phyloP scores from a whole-genome alignment of 2,329 filamentous ascomycete species.

The Pseudodiploospora longispora region DNA sequence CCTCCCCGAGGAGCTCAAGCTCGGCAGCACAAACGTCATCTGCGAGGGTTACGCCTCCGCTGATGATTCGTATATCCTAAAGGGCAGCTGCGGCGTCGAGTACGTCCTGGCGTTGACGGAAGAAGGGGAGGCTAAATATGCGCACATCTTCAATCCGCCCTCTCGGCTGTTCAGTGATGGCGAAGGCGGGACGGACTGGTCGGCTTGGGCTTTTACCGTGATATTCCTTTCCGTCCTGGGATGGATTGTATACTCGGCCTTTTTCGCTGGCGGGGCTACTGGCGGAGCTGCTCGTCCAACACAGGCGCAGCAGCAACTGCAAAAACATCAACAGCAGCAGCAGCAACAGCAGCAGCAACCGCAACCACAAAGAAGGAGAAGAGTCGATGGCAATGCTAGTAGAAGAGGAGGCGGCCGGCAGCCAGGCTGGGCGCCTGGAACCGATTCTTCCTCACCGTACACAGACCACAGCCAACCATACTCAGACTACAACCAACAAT shows the following conservation, averaged over 20 bases:
- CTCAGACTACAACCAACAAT: slow-evolving; percentile 4
- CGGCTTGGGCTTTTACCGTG: slow-evolving; percentile 46
- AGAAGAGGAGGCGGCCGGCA: slow-evolving; percentile 33
- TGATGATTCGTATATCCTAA: slow-evolving; percentile 79
- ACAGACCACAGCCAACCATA: slow-evolving; percentile 29
- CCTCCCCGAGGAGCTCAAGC: slow-evolving; percentile 53
- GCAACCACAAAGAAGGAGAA: slow-evolving; percentile 15
- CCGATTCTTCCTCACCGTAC: slow-evolving; percentile 45
- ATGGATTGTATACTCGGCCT: slow-evolving; percentile 56
- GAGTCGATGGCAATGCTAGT: slow-evolving; percentile 24
- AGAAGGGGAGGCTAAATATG: slow-evolving; percentile 64
- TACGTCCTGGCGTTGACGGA: slow-evolving; percentile 75
- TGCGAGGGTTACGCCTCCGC: slow-evolving; percentile 79
- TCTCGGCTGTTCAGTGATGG: slow-evolving; percentile 24
- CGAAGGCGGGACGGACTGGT: slow-evolving; percentile 23
- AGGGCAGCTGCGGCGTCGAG: slow-evolving; percentile 87
- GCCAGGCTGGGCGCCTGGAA: slow-evolving; percentile 29
- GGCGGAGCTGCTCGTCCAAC: too few species aligned
- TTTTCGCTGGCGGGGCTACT: neutral
- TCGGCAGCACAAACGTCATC: slow-evolving; percentile 80
- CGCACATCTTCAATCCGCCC: slow-evolving; percentile 35
- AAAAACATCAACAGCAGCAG: slow-evolving; percentile 14
- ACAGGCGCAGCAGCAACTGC: slow-evolving; percentile 12
- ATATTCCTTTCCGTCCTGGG: slow-evolving; percentile 51
- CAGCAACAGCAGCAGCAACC: slow-evolving; percentile 14